Evolutionary conservation across 2,329 filamentous ascomycete species (phyloP).

Genomic region (Emergomyces pasteurianus): DNA sequence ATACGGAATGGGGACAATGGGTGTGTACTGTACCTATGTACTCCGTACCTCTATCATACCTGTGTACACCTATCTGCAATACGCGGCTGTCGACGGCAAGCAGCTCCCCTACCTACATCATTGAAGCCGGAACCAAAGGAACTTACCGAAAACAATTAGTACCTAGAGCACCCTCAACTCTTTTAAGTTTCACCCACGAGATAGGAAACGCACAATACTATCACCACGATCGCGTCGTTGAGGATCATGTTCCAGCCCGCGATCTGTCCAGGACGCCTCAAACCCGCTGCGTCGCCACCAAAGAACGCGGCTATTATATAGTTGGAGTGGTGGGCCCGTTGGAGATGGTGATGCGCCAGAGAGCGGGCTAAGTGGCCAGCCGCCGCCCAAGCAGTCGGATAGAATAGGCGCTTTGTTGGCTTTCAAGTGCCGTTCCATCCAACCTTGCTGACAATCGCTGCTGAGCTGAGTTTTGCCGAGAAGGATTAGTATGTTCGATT

Average conservation of each 20-base stretch:
- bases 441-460: background rate
- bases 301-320: too few relatives aligned
- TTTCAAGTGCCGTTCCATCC: too few relatives aligned
- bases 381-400: background rate
- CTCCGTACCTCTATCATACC: background rate
- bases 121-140: too few relatives aligned
- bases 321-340: background rate
- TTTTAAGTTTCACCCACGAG: background rate
- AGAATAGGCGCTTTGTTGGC: too few relatives aligned
- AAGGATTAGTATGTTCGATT: background rate
- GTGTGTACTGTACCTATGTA: background rate
- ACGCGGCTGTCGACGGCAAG: background rate
- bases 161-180: background rate
- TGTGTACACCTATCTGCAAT: background rate
- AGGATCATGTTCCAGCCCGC: background rate
- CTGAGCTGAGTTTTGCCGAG: too few relatives aligned
- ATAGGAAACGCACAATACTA: background rate
- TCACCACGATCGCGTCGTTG: background rate
- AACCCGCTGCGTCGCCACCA: too few relatives aligned
- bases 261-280: too few relatives aligned
- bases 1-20: background rate
- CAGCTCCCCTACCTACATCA: background rate
- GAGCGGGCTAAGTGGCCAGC: background rate
- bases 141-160: too few relatives aligned
- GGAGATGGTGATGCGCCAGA: background rate